Evolutionary conservation across 2,329 filamentous ascomycete genomes (phyloP).

Genomic region (Pyricularia pennisetigena): DNA sequence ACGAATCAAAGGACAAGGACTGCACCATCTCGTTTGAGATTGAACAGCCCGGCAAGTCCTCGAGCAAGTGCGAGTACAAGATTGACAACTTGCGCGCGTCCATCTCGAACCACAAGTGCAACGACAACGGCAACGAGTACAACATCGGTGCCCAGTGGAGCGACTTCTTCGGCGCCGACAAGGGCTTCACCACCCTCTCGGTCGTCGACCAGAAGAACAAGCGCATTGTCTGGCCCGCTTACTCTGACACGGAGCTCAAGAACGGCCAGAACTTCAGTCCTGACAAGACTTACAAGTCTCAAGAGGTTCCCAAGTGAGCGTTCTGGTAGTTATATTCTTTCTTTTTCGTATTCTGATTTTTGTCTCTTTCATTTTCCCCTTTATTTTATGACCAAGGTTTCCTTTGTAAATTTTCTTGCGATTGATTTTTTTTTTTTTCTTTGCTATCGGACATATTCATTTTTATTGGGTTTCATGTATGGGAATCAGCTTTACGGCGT

Average conservation of each 20-base stretch:
- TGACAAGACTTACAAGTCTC: conserved; percentile 28
- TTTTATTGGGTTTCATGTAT: not conserved
- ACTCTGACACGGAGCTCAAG: conserved; percentile 39
- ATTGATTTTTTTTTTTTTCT: not conserved
- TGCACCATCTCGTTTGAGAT: not conserved
- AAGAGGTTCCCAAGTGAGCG: conserved; percentile 1
- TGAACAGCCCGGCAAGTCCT: not conserved
- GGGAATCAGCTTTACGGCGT: not conserved
- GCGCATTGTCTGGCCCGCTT: conserved; percentile 41
- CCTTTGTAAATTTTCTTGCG: not conserved
- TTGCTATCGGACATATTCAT: not conserved
- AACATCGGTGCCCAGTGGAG: conserved; percentile 44
- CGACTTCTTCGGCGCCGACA: conserved; percentile 39
- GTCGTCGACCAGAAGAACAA: conserved; percentile 32
- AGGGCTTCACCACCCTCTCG: conserved; percentile 45
- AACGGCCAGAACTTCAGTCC: conserved; percentile 34
- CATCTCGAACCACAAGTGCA: conserved; percentile 1
- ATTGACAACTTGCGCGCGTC: not conserved
- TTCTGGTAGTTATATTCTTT: not conserved
- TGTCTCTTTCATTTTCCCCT: not conserved
- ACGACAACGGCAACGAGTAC: conserved; percentile 29
- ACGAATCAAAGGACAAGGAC: not conserved
- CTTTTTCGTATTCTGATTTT: not conserved
- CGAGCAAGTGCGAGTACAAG: not conserved
- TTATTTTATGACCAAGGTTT: not conserved